Conservation (phyloP, 1,139 yeast genomes). For the Pneumocystis sp. region DNA sequence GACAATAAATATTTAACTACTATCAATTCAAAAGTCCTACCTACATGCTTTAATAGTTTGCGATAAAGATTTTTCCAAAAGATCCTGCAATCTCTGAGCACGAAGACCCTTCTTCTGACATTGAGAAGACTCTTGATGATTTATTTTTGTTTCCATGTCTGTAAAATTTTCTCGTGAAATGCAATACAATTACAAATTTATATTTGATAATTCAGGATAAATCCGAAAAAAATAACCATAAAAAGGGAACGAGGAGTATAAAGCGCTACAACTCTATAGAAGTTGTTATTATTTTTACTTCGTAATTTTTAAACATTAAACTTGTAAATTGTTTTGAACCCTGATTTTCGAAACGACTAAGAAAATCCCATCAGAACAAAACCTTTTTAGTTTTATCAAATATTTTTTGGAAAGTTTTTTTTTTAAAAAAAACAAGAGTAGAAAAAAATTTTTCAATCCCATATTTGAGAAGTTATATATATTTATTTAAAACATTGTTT, state of each 20-base stretch:
- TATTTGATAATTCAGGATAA: neutral
- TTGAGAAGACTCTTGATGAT: neutral
- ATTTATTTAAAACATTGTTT: neutral
- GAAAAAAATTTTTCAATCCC: neutral
- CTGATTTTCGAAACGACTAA: neutral
- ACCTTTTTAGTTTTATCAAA: neutral
- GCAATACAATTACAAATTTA: neutral
- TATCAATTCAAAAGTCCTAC: neutral
- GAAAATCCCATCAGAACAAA: neutral
- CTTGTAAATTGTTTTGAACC: neutral
- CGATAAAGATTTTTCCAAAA: neutral
- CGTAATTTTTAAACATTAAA: neutral
- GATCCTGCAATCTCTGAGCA: neutral
- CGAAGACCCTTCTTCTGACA: neutral
- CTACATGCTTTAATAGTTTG: neutral
- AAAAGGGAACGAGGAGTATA: neutral
- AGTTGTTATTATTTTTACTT: neutral
- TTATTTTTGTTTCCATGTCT: neutral
- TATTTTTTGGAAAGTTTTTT: neutral
- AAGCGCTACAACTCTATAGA: neutral
- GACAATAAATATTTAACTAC: neutral
- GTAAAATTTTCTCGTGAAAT: neutral
- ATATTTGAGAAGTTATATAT: neutral
- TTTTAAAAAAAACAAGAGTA: neutral
- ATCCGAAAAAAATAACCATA: neutral